Evolutionary conservation across 2,329 filamentous ascomycete species (phyloP), one percentile per base, ranked within the genome.

Genomic region (Hypomyces rosellus): DNA sequence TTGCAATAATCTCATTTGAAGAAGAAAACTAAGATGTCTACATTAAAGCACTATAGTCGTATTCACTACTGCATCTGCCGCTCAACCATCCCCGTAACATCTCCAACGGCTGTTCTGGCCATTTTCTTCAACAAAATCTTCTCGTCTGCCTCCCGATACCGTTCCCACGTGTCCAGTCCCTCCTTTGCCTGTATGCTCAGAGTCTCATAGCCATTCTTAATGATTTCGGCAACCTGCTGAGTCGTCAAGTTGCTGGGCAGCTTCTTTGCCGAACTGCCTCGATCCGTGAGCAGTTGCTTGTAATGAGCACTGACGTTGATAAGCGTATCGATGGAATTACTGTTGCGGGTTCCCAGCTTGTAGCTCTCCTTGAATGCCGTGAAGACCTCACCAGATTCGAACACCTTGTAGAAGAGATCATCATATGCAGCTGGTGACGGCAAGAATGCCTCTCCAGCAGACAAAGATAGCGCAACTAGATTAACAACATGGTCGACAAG

Each of bases 331-430:
- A 96, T 93, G 3, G 88, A 88, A 69, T 78, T 87, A 42, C 78
- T 81, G 18, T 75, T 69, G 42, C 81, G 69, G 53, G 76, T 79
- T 2, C 70, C 72, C 14, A 86, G 69, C 4, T 73, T 70, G 66
- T 93, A 97, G 9, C 81, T 85, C 55, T 90, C 82, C 38, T 89
- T 82, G 70, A 97, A 96, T 63, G 88, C 89, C 33, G 78, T 73
- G 18, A 97, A 77, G 12, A 89, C 79, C 45, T 95, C 89, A 11
- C 91, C 89, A 2, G 86, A 88, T 69, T 99, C 93, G 22, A 97
- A 90, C 2, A 97, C 80, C 70, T 99, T 99, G 80, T 99, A 99
- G 71, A 99, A 97, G 0, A 99, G 76, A 63, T 99, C 93, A 61
- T 99, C 93, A 67, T 97, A 97, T 2, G 89, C 85, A 15, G 87